Conservation (phyloP, 2,329 filamentous ascomycete species). For the Ceratocystis huliohia region DNA sequence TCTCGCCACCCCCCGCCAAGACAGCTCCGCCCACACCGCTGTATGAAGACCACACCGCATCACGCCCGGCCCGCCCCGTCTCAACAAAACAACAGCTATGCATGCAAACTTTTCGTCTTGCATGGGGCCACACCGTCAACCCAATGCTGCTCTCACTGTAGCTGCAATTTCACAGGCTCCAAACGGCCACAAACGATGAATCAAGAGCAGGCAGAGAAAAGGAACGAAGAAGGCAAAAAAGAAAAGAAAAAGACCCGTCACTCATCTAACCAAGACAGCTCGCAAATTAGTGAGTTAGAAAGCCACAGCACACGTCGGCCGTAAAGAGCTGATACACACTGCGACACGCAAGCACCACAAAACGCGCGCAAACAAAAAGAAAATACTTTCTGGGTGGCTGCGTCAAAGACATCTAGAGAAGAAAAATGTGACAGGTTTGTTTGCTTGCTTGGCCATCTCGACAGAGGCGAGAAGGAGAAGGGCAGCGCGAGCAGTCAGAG, state of each 20-base stretch:
- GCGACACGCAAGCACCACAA: no score
- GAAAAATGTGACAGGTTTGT: not conserved
- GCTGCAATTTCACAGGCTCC: not conserved
- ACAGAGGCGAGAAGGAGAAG: not conserved
- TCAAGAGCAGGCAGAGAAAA: not conserved
- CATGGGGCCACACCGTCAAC: not conserved
- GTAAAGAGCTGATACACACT: not conserved
- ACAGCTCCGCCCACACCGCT: not conserved
- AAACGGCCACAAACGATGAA: not conserved
- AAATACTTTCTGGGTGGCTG: no score
- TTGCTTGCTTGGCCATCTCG: not conserved
- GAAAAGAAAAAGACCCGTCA: not conserved
- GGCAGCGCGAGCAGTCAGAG: not conserved
- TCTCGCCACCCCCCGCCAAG: no score
- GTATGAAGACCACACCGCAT: not conserved
- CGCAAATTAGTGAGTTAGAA: not conserved
- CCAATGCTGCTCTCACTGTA: not conserved
- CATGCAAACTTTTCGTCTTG: not conserved
- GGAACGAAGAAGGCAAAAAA: not conserved
- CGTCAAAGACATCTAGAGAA: not conserved
- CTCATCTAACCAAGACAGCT: not conserved
- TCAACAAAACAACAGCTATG: not conserved
- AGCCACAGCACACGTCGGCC: not conserved
- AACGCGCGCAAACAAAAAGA: not conserved
- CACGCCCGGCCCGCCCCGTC: not conserved